These are phyloP conservation scores for Bondarzewia mesenterica DNA, from an alignment of 1,284 basidiomycete species.

Conservation along the genomic window DNA sequence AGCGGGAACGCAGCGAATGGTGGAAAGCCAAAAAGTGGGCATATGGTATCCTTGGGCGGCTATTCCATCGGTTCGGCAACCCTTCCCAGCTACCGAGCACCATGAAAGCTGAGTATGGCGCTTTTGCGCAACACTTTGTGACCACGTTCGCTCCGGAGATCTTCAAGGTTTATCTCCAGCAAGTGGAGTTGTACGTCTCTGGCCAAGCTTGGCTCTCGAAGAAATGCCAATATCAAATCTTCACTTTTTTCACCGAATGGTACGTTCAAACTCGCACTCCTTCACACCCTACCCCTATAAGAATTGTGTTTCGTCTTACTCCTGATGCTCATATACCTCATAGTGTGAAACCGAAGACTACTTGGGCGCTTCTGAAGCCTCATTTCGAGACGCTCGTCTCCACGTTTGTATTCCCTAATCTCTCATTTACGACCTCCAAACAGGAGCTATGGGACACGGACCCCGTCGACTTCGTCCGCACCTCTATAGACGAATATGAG, in stretches of 20 bases:
- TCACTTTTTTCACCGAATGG: conserved; percentile 83
- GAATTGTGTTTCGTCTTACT: neutral
- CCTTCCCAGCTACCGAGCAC: conserved; percentile 75
- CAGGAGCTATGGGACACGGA: conserved; percentile 69
- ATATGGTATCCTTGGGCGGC: conserved; percentile 61
- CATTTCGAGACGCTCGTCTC: conserved; percentile 70
- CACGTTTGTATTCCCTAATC: conserved; percentile 77
- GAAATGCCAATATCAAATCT: conserved; percentile 75
- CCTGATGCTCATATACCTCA: conserved; percentile 5
- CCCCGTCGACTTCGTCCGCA: conserved; percentile 72
- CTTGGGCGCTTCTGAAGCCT: conserved; percentile 79
- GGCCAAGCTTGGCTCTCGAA: conserved; percentile 71
- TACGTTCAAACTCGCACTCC: conserved; percentile 25
- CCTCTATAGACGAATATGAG: conserved; percentile 74
- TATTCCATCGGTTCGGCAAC: conserved; percentile 81
- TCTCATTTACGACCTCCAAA: conserved; percentile 65
- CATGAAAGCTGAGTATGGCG: conserved; percentile 58
- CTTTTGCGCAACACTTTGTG: conserved; percentile 75
- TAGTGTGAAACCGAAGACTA: conserved; percentile 84
- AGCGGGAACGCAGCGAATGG: conserved; percentile 74
- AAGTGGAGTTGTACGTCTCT: conserved; percentile 66
- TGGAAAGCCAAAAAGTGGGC: conserved; percentile 91
- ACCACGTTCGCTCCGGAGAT: conserved; percentile 78
- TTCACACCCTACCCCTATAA: neutral
- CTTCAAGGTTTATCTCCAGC: conserved; percentile 68